Base-by-base conservation (phyloP, 2,329 filamentous ascomycete species). In the Arthrinium phaeospermum region DNA sequence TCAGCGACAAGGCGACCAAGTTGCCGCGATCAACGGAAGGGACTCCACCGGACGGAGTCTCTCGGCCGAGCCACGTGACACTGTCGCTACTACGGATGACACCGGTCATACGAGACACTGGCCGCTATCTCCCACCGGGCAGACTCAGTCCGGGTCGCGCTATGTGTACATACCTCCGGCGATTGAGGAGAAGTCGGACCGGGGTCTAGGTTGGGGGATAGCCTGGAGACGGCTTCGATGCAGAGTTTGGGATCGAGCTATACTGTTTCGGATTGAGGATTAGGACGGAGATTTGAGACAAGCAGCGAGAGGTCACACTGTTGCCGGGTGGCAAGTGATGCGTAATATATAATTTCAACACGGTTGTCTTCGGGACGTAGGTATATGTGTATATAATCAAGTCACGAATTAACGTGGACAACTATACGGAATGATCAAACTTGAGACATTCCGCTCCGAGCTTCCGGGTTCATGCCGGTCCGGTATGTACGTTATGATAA, bases 161-260 rank as follows among this genome's bases (percentile, higher is more conserved):
- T 46, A 47, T 14, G 44, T 69, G 44, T 69, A 69, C 45, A 49
- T 69, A 34, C 67, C 67, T 10, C 67, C 67, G 16, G 67, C 67
- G 19, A 49, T 69, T 10, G 67, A 69, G 19, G 67, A 69, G 45
- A 46, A n/a, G 13, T 44, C 67, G 0, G 67, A n/a, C 45, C 27
- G 34, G 27, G 27, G 8, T 49, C 37, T 6, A 69, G 67, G 4
- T 8, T 34, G 6, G 19, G 45, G 57, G 57, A 64, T 37, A 19
- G 19, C 2, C 10, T 41, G 67, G 67, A 69, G 0, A 49, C 67
- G 67, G 67, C 24, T 6, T 69, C 67, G 44, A 47, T 69, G 44
- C 67, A 49, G 45, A 69, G 67, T 10, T 14, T 64, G 57, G 57
- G 57, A 34, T 64, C 57, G 34, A 64, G 4, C 34, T 64, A 64